A percentile compares a stretch with the other conserved stretches of the same genome.
phyloP scores from a whole-genome alignment of 140 eudicot genomes.

The Stevia rebaudiana region DNA sequence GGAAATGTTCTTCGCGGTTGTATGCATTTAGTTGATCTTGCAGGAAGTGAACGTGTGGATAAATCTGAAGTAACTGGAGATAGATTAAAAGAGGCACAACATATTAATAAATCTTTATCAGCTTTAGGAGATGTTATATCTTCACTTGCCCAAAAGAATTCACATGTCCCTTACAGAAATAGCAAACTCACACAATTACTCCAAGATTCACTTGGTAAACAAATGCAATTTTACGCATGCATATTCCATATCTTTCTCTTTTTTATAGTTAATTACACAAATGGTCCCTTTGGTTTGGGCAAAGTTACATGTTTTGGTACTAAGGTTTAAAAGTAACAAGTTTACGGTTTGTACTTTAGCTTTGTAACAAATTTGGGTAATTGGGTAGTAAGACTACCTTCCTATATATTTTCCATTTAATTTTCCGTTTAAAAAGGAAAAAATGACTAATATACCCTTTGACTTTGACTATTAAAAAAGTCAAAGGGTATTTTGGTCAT shows the following conservation, averaged over 20 bases:
- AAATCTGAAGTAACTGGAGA: constrained; percentile 98
- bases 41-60: constrained; percentile 96
- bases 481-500: too few relatives aligned
- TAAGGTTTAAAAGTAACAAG: too few relatives aligned
- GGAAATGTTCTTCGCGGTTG: constrained; percentile 78
- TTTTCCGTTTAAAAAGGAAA: too few relatives aligned
- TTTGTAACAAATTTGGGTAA: too few relatives aligned
- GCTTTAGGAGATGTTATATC: constrained; percentile 95
- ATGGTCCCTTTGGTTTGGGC: too few relatives aligned
- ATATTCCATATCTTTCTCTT: background rate
- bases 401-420: too few relatives aligned
- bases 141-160: constrained; percentile 85
- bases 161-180: constrained; percentile 93
- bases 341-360: too few relatives aligned
- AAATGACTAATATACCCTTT: too few relatives aligned
- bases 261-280: too few relatives aligned
- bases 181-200: constrained; percentile 96
- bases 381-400: too few relatives aligned
- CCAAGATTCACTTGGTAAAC: constrained; percentile 93
- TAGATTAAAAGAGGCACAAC: constrained; percentile 91
- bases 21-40: constrained; percentile 98
- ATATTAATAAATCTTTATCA: constrained; percentile 79
- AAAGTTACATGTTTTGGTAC: too few relatives aligned
- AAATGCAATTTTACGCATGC: background rate
- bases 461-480: too few relatives aligned